Percentiles rank a stretch among this genome's conserved stretches.
Evolutionary conservation across 176 grass and related monocot species (phyloP).

Genomic region (Oryza glumipatula): DNA sequence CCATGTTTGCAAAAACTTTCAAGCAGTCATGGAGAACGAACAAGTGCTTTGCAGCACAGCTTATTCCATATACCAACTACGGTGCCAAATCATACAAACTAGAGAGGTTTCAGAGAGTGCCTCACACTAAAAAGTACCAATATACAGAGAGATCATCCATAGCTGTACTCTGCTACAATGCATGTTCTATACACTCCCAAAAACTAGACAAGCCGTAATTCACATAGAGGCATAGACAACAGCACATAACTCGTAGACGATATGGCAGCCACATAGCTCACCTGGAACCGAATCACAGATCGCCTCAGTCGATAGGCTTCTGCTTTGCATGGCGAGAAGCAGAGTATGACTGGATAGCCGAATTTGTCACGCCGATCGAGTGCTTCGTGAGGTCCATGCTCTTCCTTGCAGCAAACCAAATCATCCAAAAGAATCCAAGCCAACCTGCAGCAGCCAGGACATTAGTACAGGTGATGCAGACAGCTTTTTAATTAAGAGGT

Average conservation of each 20-base stretch:
- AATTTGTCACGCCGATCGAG: conserved; percentile 60
- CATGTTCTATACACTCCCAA: background rate
- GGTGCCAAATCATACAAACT: background rate
- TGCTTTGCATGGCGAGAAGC: conserved; percentile 41
- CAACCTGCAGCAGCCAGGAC: conserved; percentile 55
- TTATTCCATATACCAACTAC: background rate
- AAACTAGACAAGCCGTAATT: conserved; percentile 35
- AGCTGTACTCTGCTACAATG: background rate
- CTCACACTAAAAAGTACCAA: background rate
- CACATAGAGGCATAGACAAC: conserved; percentile 30
- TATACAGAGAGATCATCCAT: background rate
- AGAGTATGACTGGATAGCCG: conserved; percentile 65
- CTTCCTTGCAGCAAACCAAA: conserved; percentile 72
- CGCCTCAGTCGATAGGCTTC: conserved; percentile 14
- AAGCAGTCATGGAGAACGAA: background rate
- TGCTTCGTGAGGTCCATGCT: conserved; percentile 73
- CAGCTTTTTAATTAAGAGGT: background rate
- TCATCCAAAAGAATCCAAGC: conserved; percentile 82
- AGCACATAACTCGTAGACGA: background rate
- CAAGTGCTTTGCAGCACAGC: background rate
- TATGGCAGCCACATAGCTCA: too few relatives aligned
- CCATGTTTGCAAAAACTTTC: too few relatives aligned
- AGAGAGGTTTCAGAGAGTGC: background rate
- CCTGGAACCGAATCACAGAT: too few relatives aligned
- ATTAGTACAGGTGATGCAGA: background rate